Evolutionary conservation across 1,284 basidiomycete genomes (phyloP).

Genomic region (Apiotrichum laibachii): DNA sequence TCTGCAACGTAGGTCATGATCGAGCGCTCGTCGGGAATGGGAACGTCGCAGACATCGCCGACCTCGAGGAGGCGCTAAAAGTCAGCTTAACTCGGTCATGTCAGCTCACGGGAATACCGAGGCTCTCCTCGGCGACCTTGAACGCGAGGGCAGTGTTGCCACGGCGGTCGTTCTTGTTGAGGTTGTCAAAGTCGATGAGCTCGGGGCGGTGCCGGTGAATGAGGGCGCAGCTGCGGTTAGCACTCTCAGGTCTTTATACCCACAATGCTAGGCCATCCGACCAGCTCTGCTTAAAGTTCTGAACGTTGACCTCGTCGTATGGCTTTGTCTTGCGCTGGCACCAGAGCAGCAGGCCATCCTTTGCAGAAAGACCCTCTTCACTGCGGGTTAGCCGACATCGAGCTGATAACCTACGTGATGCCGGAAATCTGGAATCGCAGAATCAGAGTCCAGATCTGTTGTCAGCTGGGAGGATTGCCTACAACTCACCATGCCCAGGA

Average conservation of each 20-base stretch:
- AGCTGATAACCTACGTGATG: constrained; percentile 67
- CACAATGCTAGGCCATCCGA: constrained; percentile 91
- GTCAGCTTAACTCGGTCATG: constrained; percentile 1
- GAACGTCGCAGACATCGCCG: constrained; percentile 87
- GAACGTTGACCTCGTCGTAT: constrained; percentile 85
- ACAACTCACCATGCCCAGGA: constrained; percentile 81
- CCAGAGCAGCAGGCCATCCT: constrained; percentile 94
- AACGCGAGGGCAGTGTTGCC: constrained; percentile 84
- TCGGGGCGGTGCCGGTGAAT: constrained; percentile 97
- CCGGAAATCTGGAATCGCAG: constrained; percentile 96
- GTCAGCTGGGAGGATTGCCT: too few relatives aligned
- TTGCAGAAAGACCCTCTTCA: constrained; percentile 94
- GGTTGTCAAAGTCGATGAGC: constrained; percentile 74
- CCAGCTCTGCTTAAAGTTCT: constrained; percentile 91
- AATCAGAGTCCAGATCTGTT: constrained; percentile 89
- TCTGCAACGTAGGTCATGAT: constrained; percentile 69
- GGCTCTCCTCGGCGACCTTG: constrained; percentile 75
- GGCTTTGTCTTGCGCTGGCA: constrained; percentile 93
- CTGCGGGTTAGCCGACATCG: constrained; percentile 53
- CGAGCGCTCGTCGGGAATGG: constrained; percentile 86
- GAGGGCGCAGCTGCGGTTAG: constrained; percentile 72
- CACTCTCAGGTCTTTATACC: constrained; percentile 42
- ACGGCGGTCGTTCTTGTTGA: constrained; percentile 76
- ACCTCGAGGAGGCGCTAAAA: constrained; percentile 88
- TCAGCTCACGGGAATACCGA: constrained; percentile 76